Evolutionary conservation across 768 basidiomycete species (phyloP), one percentile per base, ranked within the genome.

Genomic region (Lentinula lateritia): DNA sequence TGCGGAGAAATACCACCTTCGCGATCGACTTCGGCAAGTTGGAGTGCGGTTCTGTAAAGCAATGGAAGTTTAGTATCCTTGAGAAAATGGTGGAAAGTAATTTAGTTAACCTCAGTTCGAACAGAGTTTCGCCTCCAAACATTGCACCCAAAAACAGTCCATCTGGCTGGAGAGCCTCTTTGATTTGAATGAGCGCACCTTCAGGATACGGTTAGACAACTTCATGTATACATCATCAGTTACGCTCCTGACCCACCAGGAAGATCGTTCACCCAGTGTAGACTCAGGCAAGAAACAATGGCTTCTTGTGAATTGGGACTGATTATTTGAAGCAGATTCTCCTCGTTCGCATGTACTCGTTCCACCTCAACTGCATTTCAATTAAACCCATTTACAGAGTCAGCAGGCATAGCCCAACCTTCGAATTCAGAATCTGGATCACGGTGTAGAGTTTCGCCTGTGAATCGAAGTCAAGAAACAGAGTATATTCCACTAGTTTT

Each of bases 201-300:
- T 55, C 13, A 54, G 53, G 54, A 48, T 35, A 55, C 52, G 57
- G 28, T 50, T 38, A 52, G 18, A 32, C 28, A 36, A 18, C 23
- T 48, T 39, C 16, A 23, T n/a, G n/a, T n/a, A n/a, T 7, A 60
- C 39, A 50, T 34, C 60, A 45, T 45, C 23, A 35, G 16, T 38
- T 7, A 45, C 53, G 45, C 56, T 20, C 43, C 53, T 54, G 41
- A 35, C 80, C 32, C 36, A 92, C 95, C 94, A 63, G 95, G 96
- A 6, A 99, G 82, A 75, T 99, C 97, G 67, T 98, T 98, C 12
- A 97, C 85, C 97, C 97, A 99, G 64, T 99, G 97, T 46, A 98
- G 79, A 66, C 88, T 89, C 3, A 97, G 81, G 70, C 93, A 95
- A 12, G 93, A 95, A 28, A 97, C 87, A 50, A 98, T 84, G 16